Conservation (phyloP, 2,329 filamentous ascomycete genomes). For the Aspergillus pseudoglaucus region DNA sequence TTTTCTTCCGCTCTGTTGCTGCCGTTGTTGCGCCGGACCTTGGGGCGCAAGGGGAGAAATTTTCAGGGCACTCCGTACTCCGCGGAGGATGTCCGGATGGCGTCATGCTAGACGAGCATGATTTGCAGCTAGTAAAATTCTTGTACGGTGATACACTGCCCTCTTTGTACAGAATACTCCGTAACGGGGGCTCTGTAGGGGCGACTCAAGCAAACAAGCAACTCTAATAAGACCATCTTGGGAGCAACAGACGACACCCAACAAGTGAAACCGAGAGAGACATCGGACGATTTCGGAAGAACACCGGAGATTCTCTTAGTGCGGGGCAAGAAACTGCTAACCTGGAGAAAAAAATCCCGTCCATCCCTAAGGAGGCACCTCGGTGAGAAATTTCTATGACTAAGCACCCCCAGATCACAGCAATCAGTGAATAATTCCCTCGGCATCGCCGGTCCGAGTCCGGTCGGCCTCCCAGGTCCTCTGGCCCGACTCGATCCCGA, state of each 20-base stretch:
- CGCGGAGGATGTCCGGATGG: neutral
- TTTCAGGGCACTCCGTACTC: neutral
- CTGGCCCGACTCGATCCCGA: conserved; percentile 17
- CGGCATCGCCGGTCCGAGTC: conserved; percentile 17
- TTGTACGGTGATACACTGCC: neutral
- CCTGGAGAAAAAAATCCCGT: conserved; percentile 10
- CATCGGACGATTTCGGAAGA: conserved; percentile 16
- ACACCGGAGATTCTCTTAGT: conserved; percentile 10
- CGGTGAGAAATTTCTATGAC: conserved; percentile 9
- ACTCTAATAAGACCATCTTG: neutral
- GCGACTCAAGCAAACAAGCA: neutral
- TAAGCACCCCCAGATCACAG: neutral
- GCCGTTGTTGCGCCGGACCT: too few species aligned
- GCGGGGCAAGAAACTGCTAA: conserved; percentile 7
- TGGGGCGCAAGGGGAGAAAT: too few species aligned
- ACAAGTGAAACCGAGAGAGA: too few species aligned
- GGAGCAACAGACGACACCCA: neutral
- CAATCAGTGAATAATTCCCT: conserved; percentile 7
- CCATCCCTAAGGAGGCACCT: conserved; percentile 13
- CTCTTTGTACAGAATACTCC: too few species aligned
- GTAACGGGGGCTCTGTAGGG: neutral
- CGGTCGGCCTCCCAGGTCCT: neutral
- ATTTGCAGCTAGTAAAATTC: neutral
- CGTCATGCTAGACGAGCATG: neutral
- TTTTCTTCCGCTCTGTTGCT: too few species aligned